Conservation (phyloP, 192 early-diverging fungal genomes). For the Gamsiella multidivaricata region DNA sequence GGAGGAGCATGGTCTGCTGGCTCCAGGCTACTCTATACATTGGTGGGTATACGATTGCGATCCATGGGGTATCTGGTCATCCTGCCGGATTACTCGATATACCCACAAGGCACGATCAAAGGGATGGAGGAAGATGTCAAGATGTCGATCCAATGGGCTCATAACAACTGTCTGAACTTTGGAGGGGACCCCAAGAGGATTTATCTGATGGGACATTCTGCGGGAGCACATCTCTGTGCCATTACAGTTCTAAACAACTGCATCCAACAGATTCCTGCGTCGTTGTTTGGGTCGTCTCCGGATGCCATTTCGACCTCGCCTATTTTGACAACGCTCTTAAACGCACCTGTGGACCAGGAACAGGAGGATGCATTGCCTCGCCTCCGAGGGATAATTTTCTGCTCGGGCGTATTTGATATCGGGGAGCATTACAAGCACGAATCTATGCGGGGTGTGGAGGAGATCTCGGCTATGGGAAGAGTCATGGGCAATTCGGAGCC, state of each 20-base stretch:
- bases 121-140: conserved; percentile 59
- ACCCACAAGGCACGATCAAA: conserved; percentile 52
- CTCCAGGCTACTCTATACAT: conserved; percentile 57
- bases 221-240: conserved; percentile 56
- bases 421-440: conserved; percentile 61
- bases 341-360: neutral
- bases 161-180: conserved; percentile 41
- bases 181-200: conserved; percentile 54
- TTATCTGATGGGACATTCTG: conserved; percentile 56
- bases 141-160: conserved; percentile 61
- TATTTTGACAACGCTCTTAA: conserved; percentile 20
- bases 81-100: conserved; percentile 65
- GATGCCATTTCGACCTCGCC: conserved; percentile 21
- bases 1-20: conserved; percentile 68
- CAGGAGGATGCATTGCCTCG: conserved; percentile 34
- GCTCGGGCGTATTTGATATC: conserved; percentile 64
- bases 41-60: conserved; percentile 59
- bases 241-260: conserved; percentile 52
- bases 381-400: conserved; percentile 47
- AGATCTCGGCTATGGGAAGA: conserved; percentile 67
- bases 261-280: conserved; percentile 23
- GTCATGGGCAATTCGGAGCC: conserved; percentile 59
- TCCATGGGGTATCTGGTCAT: conserved; percentile 66
- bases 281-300: conserved; percentile 19
- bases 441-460: conserved; percentile 62